Evolutionary conservation across 495 filamentous ascomycete species (phyloP).

Genomic region (Hyaloscypha bicolor): DNA sequence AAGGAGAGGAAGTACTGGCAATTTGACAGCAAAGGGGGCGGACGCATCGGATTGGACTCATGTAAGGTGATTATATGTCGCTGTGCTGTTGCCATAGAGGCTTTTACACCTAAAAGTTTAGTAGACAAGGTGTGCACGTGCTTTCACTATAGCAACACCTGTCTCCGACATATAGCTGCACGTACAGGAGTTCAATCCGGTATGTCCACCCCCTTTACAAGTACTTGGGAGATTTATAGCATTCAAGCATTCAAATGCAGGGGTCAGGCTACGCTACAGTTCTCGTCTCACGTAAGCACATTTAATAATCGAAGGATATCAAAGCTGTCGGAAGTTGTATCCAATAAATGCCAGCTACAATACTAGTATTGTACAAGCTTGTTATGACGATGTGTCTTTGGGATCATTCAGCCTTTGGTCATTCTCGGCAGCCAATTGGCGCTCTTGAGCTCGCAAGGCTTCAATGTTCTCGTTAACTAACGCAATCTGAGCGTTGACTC

Average conservation of each 20-base stretch:
- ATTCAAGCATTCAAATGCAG: not conserved
- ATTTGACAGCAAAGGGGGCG: too few relatives aligned
- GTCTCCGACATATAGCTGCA: too few relatives aligned
- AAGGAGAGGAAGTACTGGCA: too few relatives aligned
- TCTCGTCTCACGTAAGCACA: not conserved
- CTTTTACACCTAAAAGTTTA: too few relatives aligned
- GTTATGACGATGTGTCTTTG: not conserved
- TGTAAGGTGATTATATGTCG: too few relatives aligned
- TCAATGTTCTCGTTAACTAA: constrained; percentile 84
- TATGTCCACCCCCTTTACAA: too few relatives aligned
- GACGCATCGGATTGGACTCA: too few relatives aligned
- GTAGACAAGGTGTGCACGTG: too few relatives aligned
- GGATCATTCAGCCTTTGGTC: not conserved
- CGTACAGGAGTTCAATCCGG: too few relatives aligned
- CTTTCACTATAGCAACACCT: too few relatives aligned
- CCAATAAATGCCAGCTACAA: not conserved
- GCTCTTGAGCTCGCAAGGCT: constrained; percentile 44
- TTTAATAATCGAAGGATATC: not conserved
- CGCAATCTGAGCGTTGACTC: constrained; percentile 82
- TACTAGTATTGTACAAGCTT: not conserved
- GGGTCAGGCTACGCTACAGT: not conserved
- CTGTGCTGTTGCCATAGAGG: too few relatives aligned
- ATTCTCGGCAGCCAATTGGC: constrained; percentile 17
- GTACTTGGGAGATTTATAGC: not conserved
- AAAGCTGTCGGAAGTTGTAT: not conserved